Evolutionary conservation across 1,284 basidiomycete genomes (phyloP).

Genomic region (Moniliella sp.): DNA sequence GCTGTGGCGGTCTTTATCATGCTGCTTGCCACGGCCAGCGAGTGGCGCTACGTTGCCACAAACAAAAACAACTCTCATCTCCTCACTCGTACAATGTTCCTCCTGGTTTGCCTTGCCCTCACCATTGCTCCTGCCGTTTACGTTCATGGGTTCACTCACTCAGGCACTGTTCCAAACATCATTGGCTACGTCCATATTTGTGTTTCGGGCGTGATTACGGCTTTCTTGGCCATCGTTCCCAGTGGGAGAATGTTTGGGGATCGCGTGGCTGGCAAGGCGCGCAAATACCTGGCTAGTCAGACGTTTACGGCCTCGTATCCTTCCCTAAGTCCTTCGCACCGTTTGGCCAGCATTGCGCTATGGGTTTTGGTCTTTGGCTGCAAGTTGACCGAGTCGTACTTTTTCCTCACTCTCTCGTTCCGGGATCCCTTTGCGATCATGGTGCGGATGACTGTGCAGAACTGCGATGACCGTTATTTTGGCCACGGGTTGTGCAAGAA

Average conservation of each 20-base stretch:
- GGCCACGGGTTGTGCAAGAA: slow-evolving; percentile 25
- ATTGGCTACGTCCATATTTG: slow-evolving; percentile 22
- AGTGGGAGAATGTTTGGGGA: slow-evolving; percentile 31
- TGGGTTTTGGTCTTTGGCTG: slow-evolving; percentile 31
- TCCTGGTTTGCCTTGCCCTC: slow-evolving; percentile 25
- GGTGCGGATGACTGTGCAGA: slow-evolving; percentile 27
- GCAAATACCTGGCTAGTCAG: slow-evolving; percentile 33
- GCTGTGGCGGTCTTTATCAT: slow-evolving; percentile 29
- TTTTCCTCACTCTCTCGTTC: slow-evolving; percentile 32
- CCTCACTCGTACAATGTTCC: slow-evolving; percentile 25
- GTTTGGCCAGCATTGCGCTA: slow-evolving; percentile 22
- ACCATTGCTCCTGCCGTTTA: slow-evolving; percentile 30
- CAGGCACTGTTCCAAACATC: slow-evolving; percentile 14
- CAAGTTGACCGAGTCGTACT: slow-evolving; percentile 34
- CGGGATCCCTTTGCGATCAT: slow-evolving; percentile 32
- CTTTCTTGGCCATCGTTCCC: slow-evolving; percentile 25
- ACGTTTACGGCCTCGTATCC: slow-evolving; percentile 32
- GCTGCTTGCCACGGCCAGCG: slow-evolving; percentile 29
- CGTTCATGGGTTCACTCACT: slow-evolving; percentile 24
- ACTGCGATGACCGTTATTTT: slow-evolving; percentile 32
- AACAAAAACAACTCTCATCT: slow-evolving; percentile 34
- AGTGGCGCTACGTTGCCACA: slow-evolving; percentile 30
- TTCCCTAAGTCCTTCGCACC: slow-evolving; percentile 14
- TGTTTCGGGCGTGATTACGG: slow-evolving; percentile 20
- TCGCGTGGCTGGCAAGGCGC: slow-evolving; percentile 29